These are phyloP conservation scores for Naematelia aurantialba DNA, from an alignment of 768 basidiomycete species.

Conservation along the genomic window DNA sequence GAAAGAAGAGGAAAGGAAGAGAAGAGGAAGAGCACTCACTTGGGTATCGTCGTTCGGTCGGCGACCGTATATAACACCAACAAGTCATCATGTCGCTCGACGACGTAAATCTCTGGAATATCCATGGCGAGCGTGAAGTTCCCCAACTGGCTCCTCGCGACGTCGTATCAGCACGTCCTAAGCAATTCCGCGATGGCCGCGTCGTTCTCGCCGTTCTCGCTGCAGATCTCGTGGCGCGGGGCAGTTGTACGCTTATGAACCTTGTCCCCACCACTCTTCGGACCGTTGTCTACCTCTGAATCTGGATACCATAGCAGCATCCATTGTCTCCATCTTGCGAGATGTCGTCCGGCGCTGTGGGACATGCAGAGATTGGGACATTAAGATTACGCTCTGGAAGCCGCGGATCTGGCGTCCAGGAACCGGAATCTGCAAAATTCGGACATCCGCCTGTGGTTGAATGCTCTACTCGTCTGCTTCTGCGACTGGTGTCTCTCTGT, in stretches of 20 bases:
- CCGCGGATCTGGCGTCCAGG: neutral
- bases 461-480: neutral
- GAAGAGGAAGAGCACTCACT: neutral
- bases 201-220: conserved; percentile 40
- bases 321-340: neutral
- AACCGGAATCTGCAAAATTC: neutral
- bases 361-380: neutral
- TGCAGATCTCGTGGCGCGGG: conserved; percentile 35
- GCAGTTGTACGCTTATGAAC: conserved; percentile 18
- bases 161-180: conserved; percentile 46
- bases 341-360: neutral
- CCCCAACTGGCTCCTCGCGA: conserved; percentile 46
- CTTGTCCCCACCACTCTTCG: too few relatives aligned
- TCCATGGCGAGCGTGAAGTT: conserved; percentile 42
- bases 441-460: neutral
- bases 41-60: conserved; percentile 25
- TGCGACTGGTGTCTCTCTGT: neutral
- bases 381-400: neutral
- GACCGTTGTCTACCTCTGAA: too few relatives aligned
- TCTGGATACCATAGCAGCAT: too few relatives aligned
- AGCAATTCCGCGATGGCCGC: conserved; percentile 48
- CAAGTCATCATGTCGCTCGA: conserved; percentile 32
- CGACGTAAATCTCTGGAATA: conserved; percentile 37
- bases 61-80: conserved; percentile 32
- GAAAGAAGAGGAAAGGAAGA: too few relatives aligned